phyloP scores from a whole-genome alignment of 768 basidiomycete species.

The Mrakia blollopis region DNA sequence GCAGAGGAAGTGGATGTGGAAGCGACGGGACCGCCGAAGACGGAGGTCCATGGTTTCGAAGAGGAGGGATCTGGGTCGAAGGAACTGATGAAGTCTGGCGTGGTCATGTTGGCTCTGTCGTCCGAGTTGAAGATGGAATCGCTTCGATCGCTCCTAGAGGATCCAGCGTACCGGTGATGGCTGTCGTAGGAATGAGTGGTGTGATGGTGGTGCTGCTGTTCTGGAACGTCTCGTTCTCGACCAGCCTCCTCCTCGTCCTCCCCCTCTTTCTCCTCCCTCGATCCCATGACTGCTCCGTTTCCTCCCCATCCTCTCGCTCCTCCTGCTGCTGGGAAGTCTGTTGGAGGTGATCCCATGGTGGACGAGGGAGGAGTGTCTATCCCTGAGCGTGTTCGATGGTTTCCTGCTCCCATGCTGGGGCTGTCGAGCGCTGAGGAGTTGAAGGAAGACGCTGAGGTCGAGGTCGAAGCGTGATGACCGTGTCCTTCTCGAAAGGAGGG shows the following conservation, averaged over 20 bases:
- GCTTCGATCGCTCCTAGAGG: neutral
- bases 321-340: neutral
- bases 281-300: neutral
- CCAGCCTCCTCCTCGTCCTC: neutral
- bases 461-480: constrained; percentile 1
- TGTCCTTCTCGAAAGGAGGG: neutral
- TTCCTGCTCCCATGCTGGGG: neutral
- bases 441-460: constrained; percentile 12
- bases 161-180: neutral
- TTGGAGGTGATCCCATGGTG: constrained; percentile 13
- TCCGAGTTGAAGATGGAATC: neutral
- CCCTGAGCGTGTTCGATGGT: neutral
- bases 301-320: constrained; percentile 6
- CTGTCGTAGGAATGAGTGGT: neutral
- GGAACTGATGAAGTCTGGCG: constrained; percentile 3
- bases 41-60: neutral
- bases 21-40: neutral
- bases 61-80: neutral
- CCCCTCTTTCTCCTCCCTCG: neutral
- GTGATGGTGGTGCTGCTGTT: neutral
- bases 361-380: constrained; percentile 7
- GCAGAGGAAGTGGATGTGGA: neutral
- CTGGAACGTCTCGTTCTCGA: neutral
- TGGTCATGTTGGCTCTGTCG: neutral
- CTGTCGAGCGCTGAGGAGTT: neutral